Evolutionary conservation across 140 eudicot genomes (phyloP).

Genomic region (Stevia rebaudiana): DNA sequence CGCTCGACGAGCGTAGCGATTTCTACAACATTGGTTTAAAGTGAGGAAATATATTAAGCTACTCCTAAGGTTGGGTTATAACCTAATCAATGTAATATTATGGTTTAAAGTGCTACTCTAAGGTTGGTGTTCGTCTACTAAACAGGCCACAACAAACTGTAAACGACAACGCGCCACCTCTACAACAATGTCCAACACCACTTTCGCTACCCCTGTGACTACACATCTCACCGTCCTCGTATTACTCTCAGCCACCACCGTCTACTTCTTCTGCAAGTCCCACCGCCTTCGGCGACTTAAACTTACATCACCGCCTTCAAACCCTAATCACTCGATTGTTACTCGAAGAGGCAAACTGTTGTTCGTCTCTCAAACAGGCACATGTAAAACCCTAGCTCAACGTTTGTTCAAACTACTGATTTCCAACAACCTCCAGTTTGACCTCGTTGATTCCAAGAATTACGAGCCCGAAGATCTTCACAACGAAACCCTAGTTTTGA

Average conservation of each 20-base stretch:
- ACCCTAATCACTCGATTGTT: constrained; percentile 10
- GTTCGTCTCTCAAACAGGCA: constrained; percentile 67
- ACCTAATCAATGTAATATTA: too few relatives aligned
- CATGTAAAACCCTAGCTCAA: constrained; percentile 73
- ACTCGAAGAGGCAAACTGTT: constrained; percentile 59
- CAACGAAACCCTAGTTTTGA: constrained; percentile 53
- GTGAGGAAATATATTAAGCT: too few relatives aligned
- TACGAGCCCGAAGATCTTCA: constrained; percentile 86
- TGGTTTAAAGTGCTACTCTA: too few relatives aligned
- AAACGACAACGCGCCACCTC: constrained; percentile 24
- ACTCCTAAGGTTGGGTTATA: too few relatives aligned
- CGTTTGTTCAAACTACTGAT: constrained; percentile 41
- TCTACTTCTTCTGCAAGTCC: constrained; percentile 73
- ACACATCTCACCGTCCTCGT: constrained; percentile 63
- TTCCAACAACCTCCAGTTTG: constrained; percentile 42
- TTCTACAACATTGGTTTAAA: too few relatives aligned
- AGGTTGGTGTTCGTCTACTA: too few relatives aligned
- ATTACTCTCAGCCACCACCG: constrained; percentile 71
- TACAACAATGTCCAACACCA: constrained; percentile 20
- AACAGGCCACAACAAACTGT: too few relatives aligned
- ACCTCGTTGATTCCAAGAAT: constrained; percentile 51
- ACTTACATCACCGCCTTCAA: constrained; percentile 12
- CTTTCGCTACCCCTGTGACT: constrained; percentile 28
- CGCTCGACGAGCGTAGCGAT: too few relatives aligned
- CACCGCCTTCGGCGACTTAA: constrained; percentile 48